Conservation (phyloP, 2,329 filamentous ascomycete species). For the Phaeophleospora eucalypticola region DNA sequence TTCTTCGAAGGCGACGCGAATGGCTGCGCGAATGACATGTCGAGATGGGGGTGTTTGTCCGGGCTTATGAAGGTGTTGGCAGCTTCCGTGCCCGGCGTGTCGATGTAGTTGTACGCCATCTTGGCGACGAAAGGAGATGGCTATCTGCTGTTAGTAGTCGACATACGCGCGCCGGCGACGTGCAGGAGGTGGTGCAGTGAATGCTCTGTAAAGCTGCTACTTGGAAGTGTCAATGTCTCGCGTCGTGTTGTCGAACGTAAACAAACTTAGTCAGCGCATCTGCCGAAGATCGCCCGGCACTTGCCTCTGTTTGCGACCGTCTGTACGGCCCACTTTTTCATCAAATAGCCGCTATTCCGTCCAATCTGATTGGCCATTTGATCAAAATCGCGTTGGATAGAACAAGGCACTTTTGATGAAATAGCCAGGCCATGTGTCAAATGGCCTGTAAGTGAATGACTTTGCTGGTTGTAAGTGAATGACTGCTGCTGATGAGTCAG, state of each 20-base stretch:
- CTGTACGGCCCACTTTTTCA: too few relatives aligned
- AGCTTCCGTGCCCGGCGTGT: constrained; percentile 80
- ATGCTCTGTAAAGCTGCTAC: not conserved
- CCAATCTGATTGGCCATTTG: too few relatives aligned
- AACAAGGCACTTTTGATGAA: too few relatives aligned
- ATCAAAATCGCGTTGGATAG: too few relatives aligned
- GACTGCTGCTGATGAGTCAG: too few relatives aligned
- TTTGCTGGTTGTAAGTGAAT: too few relatives aligned
- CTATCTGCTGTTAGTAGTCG: constrained; percentile 8
- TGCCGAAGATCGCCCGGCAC: not conserved
- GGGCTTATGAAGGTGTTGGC: constrained; percentile 74
- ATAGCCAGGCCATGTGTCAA: too few relatives aligned
- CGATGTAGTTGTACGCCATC: constrained; percentile 55
- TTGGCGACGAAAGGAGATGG: constrained; percentile 7
- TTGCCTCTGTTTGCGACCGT: too few relatives aligned
- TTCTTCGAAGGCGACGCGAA: constrained; percentile 77
- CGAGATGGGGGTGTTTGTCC: constrained; percentile 53
- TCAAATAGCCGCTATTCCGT: too few relatives aligned
- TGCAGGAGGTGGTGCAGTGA: not conserved
- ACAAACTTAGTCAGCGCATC: constrained; percentile 2
- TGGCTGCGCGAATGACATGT: constrained; percentile 81
- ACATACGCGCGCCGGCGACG: constrained; percentile 11
- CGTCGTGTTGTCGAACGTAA: constrained; percentile 9
- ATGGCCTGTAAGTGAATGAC: too few relatives aligned
- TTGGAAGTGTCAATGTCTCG: not conserved